Conservation (phyloP, 345 rosid species). For the Corymbia maculata region DNA sequence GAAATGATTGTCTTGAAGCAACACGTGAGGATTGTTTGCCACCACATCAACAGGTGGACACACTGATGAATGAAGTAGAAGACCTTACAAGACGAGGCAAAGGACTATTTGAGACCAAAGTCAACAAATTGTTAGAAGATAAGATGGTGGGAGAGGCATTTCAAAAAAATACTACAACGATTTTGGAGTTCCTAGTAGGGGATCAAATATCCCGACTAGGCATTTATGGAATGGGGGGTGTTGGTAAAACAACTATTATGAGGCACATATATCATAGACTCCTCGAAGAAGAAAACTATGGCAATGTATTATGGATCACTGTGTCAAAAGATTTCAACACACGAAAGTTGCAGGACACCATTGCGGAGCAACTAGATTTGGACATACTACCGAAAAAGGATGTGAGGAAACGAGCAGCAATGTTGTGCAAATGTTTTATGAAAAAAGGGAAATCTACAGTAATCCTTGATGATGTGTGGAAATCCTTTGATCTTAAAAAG, state of each 20-base stretch:
- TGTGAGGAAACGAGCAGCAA: not conserved
- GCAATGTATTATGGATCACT: not conserved
- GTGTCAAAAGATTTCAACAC: not conserved
- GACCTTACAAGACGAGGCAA: accelerated
- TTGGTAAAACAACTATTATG: not conserved
- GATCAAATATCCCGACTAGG: not conserved
- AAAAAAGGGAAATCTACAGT: not conserved
- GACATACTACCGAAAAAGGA: accelerated
- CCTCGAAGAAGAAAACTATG: not conserved
- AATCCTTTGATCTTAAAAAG: not conserved
- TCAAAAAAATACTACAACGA: not conserved
- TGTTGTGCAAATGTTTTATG: accelerated
- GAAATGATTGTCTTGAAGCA: too few species aligned
- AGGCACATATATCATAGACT: not conserved
- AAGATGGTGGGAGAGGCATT: not conserved
- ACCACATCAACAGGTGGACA: too few species aligned
- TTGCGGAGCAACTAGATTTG: not conserved
- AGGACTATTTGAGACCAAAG: not conserved
- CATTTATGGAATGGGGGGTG: not conserved
- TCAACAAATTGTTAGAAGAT: not conserved
- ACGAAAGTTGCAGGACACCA: not conserved
- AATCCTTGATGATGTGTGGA: not conserved
- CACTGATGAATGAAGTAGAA: not conserved
- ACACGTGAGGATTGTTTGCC: too few species aligned
- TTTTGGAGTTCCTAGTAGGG: not conserved